These are phyloP conservation scores for Xylariaceae sp. DNA, from an alignment of 2,329 filamentous ascomycete species.

Conservation along the genomic window DNA sequence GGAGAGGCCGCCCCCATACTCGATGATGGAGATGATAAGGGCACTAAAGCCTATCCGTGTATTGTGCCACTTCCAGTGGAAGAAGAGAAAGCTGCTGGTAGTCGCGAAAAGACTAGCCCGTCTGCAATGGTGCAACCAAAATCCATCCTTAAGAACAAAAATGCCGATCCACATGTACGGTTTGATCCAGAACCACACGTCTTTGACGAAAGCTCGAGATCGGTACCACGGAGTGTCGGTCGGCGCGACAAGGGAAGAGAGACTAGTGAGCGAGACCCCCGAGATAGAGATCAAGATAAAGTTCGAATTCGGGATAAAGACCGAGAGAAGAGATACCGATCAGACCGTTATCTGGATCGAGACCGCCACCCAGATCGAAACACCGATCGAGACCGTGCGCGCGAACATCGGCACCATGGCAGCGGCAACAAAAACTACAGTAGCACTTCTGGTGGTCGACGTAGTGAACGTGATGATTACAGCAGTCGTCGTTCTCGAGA, in stretches of 20 bases:
- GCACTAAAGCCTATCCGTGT: slow-evolving; percentile 47
- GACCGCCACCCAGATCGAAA: slow-evolving; percentile 49
- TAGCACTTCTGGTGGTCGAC: slow-evolving; percentile 15
- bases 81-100: slow-evolving; percentile 22
- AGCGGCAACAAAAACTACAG: slow-evolving; percentile 16
- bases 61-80: slow-evolving; percentile 48
- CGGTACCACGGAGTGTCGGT: slow-evolving; percentile 37
- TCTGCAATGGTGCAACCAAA: slow-evolving; percentile 55
- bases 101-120: slow-evolving; percentile 38
- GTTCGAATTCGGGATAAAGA: slow-evolving; percentile 29
- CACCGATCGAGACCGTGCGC: slow-evolving; percentile 43
- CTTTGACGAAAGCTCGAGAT: slow-evolving; percentile 49
- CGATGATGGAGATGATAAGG: slow-evolving; percentile 37
- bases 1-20: neutral
- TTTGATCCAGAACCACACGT: slow-evolving; percentile 54
- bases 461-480: slow-evolving; percentile 42
- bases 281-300: slow-evolving; percentile 26
- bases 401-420: slow-evolving; percentile 19
- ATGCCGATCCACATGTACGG: slow-evolving; percentile 60
- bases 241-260: slow-evolving; percentile 31
- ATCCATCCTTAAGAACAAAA: slow-evolving; percentile 67
- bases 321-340: slow-evolving; percentile 22
- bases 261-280: slow-evolving; percentile 6
- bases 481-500: slow-evolving; percentile 29
- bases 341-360: slow-evolving; percentile 21